Base-by-base conservation (phyloP, 2,329 filamentous ascomycete species). In the Paraconiothyrium brasiliense region DNA sequence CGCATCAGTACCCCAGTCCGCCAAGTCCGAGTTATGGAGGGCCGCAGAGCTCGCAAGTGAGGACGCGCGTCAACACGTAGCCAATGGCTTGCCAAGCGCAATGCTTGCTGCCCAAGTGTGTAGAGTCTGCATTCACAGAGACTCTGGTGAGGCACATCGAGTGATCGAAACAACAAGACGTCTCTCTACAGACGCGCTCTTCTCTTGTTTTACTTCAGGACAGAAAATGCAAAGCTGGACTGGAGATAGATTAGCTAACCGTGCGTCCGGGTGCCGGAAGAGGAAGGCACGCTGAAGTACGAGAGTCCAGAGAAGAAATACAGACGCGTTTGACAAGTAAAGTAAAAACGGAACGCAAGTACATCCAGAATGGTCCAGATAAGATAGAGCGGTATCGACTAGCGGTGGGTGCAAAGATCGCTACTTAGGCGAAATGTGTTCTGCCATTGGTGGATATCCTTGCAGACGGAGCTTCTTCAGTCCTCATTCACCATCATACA, bases 1-100 rank as follows among this genome's bases (percentile, higher is more conserved):
- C 39, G 14, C 48, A 56, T 56, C 43, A 49, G 44, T 49, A 57
- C 35, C 43, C 54, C 13, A 35, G 54, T 20, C 43, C 32, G 14
- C 44, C 30, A 32, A 57, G 54, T 49, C 54, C 44, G 24, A 46
- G 9, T 27, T 27, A 27, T 16, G 11, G 20, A 13, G n/a, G 54
- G 24, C 22, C 20, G 32, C n/a, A n/a, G 54, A 47, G 27, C 30
- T 57, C 27, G 54, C 24, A 27, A 30, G 4, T 14, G n/a, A n/a
- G 47, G 54, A n/a, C 30, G 54, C 27, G 39, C 16, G 34, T 39
- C 20, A 39, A n/a, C 44, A 57, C 3, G 4, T 16, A 16, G 54
- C 30, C 20, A n/a, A 13, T 14, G 39, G 30, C 9, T 22, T 46
- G 30, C 44, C 30, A 44, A 56, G 54, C 27, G 54, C 49, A 30